Evolutionary conservation across 2,329 filamentous ascomycete genomes (phyloP).

Genomic region (Aspergillus felis): DNA sequence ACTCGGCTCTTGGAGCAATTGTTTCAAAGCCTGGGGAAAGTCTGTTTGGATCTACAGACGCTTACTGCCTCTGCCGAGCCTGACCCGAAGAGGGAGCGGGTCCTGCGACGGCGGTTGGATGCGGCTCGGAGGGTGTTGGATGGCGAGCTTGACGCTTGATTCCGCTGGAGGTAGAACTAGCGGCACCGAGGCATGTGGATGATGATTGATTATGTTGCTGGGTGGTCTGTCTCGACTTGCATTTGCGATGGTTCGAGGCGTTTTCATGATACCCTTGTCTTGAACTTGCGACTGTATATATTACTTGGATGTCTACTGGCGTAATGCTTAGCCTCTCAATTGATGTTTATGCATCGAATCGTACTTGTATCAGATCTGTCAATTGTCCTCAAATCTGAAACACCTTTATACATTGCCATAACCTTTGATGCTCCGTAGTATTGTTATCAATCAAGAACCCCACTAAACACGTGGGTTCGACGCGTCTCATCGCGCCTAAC

Average conservation of each 20-base stretch:
- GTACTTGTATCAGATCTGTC: background rate
- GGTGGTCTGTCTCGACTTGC: background rate
- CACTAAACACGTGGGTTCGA: background rate
- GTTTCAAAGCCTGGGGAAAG: constrained; percentile 46
- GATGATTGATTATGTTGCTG: constrained; percentile 22
- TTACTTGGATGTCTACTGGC: background rate
- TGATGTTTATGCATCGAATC: background rate
- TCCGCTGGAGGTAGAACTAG: background rate
- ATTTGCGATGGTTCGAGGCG: background rate
- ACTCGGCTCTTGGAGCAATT: constrained; percentile 55
- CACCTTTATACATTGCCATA: background rate
- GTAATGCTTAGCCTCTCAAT: background rate
- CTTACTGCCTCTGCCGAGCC: constrained; percentile 49
- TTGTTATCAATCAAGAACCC: background rate
- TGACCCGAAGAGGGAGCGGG: constrained; percentile 53
- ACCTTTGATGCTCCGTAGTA: background rate
- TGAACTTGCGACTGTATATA: constrained; percentile 1
- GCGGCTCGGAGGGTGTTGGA: constrained; percentile 70
- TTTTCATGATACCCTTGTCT: background rate
- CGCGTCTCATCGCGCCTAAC: background rate
- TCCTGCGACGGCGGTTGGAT: constrained; percentile 69
- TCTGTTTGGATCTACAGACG: constrained; percentile 49
- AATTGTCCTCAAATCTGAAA: background rate
- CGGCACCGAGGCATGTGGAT: background rate
- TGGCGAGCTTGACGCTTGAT: constrained; percentile 50